phyloP scores from a whole-genome alignment of 208 protist species.

The Balamuthia mandrillaris region DNA sequence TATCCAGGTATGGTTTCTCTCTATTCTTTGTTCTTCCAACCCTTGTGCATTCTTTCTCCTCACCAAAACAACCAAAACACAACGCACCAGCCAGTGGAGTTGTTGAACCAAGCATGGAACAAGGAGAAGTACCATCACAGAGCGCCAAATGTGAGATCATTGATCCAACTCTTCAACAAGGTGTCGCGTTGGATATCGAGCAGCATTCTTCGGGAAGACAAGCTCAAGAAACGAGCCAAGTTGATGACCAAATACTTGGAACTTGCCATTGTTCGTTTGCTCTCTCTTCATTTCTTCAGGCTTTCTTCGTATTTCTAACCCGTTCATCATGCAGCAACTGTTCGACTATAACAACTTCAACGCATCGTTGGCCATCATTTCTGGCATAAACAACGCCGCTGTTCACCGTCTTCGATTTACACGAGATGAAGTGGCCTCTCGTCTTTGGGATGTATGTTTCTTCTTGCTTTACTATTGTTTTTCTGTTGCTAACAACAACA shows the following conservation, averaged over 20 bases:
- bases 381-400: slow-evolving; percentile 29
- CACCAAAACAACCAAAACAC: no score
- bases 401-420: slow-evolving; percentile 43
- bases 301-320: neutral
- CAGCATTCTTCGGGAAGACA: neutral
- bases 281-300: neutral
- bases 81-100: neutral
- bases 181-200: slow-evolving; percentile 15
- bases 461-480: neutral
- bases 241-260: slow-evolving; percentile 46
- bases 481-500: neutral
- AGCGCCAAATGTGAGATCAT: neutral
- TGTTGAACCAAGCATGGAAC: slow-evolving; percentile 19
- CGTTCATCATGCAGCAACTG: neutral
- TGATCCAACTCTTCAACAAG: slow-evolving; percentile 4
- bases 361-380: slow-evolving; percentile 37
- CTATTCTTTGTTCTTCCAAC: neutral
- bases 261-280: slow-evolving; percentile 31
- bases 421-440: neutral
- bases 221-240: neutral
- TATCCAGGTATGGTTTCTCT: neutral
- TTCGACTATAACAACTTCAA: slow-evolving; percentile 58
- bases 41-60: neutral
- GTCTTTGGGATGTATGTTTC: neutral
- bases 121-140: neutral